These are phyloP conservation scores for Thielaviopsis cerberus DNA, from an alignment of 2,329 filamentous ascomycete genomes.

Conservation along the genomic window DNA sequence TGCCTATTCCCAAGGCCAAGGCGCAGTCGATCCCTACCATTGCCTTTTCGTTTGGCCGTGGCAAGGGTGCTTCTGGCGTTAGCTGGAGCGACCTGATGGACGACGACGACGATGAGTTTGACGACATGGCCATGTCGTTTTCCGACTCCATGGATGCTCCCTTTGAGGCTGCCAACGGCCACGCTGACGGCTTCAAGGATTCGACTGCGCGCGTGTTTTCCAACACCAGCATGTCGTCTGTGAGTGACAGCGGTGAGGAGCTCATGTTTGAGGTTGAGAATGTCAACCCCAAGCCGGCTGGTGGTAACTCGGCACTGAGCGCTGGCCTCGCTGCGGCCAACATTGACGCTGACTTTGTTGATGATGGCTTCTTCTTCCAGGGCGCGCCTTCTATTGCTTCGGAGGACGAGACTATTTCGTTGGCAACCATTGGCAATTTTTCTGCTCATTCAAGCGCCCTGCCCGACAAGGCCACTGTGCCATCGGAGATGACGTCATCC, in stretches of 20 bases:
- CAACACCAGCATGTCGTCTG: slow-evolving; percentile 42
- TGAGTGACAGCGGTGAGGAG: slow-evolving; percentile 6
- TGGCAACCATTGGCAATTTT: neutral
- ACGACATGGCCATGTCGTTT: slow-evolving; percentile 25
- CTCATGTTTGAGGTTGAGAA: slow-evolving; percentile 13
- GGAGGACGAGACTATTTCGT: neutral
- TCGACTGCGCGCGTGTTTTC: slow-evolving; percentile 64
- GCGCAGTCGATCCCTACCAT: slow-evolving; percentile 51
- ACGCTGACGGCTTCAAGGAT: slow-evolving; percentile 37
- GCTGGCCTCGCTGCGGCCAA: slow-evolving; percentile 24
- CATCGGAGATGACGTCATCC: neutral
- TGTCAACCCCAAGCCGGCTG: slow-evolving; percentile 18
- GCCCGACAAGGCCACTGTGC: slow-evolving; percentile 19
- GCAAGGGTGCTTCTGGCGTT: slow-evolving; percentile 71
- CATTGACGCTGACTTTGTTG: slow-evolving; percentile 45
- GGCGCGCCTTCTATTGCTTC: slow-evolving; percentile 21
- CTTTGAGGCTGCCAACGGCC: slow-evolving; percentile 5
- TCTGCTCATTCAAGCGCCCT: neutral
- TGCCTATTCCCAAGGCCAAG: slow-evolving; percentile 65
- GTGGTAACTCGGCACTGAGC: slow-evolving; percentile 14
- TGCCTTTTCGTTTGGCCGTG: slow-evolving; percentile 61
- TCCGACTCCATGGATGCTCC: slow-evolving; percentile 1
- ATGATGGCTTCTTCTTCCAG: slow-evolving; percentile 57
- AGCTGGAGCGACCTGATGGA: slow-evolving; percentile 99
- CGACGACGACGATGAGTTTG: slow-evolving; percentile 46